Conservation (phyloP, 1,284 basidiomycete species). For the Blastosporella zonata region DNA sequence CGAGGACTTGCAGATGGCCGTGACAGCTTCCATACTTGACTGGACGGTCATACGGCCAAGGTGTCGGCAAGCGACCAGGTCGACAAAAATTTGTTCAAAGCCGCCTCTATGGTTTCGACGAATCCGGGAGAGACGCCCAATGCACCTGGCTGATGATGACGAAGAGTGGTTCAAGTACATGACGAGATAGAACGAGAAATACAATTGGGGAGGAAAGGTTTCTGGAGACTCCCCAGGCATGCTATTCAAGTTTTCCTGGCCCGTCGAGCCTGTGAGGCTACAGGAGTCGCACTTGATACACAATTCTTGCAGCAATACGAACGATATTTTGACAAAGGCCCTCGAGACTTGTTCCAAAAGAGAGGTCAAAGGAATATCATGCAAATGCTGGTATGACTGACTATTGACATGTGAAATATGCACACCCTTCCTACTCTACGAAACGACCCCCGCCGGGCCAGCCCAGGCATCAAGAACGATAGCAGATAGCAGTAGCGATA, state of each 20-base stretch:
- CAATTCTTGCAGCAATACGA: background rate
- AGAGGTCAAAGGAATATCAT: too few species aligned
- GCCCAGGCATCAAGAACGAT: background rate
- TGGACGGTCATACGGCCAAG: slow-evolving; percentile 1
- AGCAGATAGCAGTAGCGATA: too few species aligned
- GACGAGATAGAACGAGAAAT: slow-evolving; percentile 26
- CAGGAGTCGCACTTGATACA: background rate
- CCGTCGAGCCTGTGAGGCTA: background rate
- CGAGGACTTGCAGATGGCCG: slow-evolving; percentile 24
- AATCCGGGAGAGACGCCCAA: slow-evolving; percentile 27
- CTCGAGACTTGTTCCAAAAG: too few species aligned
- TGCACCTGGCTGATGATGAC: slow-evolving; percentile 11
- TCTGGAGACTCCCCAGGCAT: slow-evolving; percentile 15
- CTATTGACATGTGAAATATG: slow-evolving; percentile 13
- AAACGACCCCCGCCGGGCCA: background rate
- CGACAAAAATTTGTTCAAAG: slow-evolving; percentile 22
- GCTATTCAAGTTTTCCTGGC: slow-evolving; percentile 13
- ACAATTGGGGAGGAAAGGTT: slow-evolving; percentile 23
- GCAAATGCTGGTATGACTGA: too few species aligned
- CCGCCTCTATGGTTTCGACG: background rate
- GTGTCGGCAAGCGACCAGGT: background rate
- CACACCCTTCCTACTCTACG: slow-evolving; percentile 5
- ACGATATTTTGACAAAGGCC: slow-evolving; percentile 1
- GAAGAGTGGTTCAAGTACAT: slow-evolving; percentile 26
- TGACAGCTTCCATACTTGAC: slow-evolving; percentile 11